Evolutionary conservation across 1,284 basidiomycete genomes (phyloP).

Genomic region (Anthracocystis setariae): DNA sequence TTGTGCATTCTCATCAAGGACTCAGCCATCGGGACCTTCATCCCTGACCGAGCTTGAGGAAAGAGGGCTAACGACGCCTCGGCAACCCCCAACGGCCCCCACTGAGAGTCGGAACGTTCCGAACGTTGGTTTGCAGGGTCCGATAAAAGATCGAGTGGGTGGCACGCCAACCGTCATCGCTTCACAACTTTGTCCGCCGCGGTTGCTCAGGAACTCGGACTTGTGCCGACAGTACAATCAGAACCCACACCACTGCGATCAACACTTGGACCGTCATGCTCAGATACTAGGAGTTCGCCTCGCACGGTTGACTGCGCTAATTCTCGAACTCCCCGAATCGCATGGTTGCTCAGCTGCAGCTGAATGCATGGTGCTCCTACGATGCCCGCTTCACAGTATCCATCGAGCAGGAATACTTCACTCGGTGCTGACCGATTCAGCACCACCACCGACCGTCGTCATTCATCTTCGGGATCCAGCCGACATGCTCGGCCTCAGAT

Average conservation of each 20-base stretch:
- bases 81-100: neutral
- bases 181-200: neutral
- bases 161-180: neutral
- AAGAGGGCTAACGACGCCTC: too few relatives aligned
- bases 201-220: neutral
- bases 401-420: slow-evolving; percentile 38
- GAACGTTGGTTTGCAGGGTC: neutral
- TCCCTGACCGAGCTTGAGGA: too few relatives aligned
- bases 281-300: neutral
- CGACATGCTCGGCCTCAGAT: slow-evolving; percentile 41
- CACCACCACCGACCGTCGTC: slow-evolving; percentile 36
- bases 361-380: neutral
- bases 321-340: neutral
- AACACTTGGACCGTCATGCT: neutral
- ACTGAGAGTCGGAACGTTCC: neutral
- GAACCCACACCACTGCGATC: neutral
- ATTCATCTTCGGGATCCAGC: slow-evolving; percentile 40
- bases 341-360: neutral
- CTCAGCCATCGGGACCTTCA: too few relatives aligned
- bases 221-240: neutral
- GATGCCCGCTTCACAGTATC: slow-evolving; percentile 16
- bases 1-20: too few relatives aligned
- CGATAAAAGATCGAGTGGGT: neutral
- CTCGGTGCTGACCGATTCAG: slow-evolving; percentile 49
- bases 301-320: neutral